Conservation (phyloP, 2,329 filamentous ascomycete species). For the Verticillium isaacii region DNA sequence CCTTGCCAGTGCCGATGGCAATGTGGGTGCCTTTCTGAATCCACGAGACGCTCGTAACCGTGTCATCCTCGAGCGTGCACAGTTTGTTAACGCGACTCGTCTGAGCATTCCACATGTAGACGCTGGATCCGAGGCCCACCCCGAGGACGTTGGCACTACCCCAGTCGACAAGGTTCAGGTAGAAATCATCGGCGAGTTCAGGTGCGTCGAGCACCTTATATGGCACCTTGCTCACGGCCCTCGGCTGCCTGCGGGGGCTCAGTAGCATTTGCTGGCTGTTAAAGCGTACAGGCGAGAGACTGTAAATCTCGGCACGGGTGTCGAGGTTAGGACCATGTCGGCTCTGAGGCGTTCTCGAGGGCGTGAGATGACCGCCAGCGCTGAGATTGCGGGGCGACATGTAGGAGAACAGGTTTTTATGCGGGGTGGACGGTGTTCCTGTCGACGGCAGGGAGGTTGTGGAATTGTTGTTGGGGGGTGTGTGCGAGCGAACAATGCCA, state of each 20-base stretch:
- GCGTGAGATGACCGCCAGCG: conserved; percentile 77
- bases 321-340: conserved; percentile 86
- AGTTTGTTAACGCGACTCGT: conserved; percentile 89
- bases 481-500: conserved; percentile 57
- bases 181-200: conserved; percentile 95
- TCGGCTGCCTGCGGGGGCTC: conserved; percentile 80
- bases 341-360: conserved; percentile 83
- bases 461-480: conserved; percentile 66
- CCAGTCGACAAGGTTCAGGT: conserved; percentile 96
- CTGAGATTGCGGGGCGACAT: conserved; percentile 69
- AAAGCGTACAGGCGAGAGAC: conserved; percentile 86
- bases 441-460: conserved; percentile 63
- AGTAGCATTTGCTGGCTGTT: conserved; percentile 91
- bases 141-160: conserved; percentile 91
- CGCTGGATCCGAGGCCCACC: conserved; percentile 85
- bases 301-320: conserved; percentile 89
- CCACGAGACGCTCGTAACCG: conserved; percentile 95
- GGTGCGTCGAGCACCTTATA: conserved; percentile 98
- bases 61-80: conserved; percentile 88
- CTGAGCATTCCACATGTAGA: conserved; percentile 98
- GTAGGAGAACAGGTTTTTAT: conserved; percentile 96
- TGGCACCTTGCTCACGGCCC: conserved; percentile 90
- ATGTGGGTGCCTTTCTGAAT: conserved; percentile 96
- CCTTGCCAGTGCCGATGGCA: conserved; percentile 90
- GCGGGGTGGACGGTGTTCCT: conserved; percentile 87